phyloP scores from a whole-genome alignment of 805 yeast genomes.

The Ogataea zsoltii region DNA sequence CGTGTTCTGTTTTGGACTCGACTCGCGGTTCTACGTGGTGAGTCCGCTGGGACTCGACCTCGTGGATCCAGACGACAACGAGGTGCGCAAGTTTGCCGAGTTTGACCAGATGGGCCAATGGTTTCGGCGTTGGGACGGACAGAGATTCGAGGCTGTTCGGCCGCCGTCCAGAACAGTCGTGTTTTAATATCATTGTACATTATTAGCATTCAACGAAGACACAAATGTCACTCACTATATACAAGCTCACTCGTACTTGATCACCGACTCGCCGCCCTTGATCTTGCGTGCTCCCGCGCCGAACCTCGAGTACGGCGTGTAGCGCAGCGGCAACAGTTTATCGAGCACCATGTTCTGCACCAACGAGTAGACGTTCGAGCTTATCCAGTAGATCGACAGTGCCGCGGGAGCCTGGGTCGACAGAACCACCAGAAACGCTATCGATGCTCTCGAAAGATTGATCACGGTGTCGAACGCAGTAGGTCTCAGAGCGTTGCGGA shows the following conservation, averaged over 20 bases:
- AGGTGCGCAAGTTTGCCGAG: slow-evolving; percentile 11
- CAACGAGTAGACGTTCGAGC: slow-evolving; percentile 77
- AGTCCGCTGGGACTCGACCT: background rate
- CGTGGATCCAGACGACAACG: background rate
- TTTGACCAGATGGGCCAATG: slow-evolving; percentile 18
- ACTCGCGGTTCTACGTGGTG: slow-evolving; percentile 1
- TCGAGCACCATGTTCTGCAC: slow-evolving; percentile 75
- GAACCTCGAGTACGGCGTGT: slow-evolving; percentile 43
- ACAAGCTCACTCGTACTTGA: slow-evolving; percentile 14
- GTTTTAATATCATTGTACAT: too few species aligned
- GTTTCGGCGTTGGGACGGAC: slow-evolving; percentile 6
- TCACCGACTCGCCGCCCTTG: slow-evolving; percentile 15
- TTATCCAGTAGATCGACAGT: slow-evolving; percentile 83
- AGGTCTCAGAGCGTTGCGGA: slow-evolving; percentile 47
- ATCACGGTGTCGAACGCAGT: slow-evolving; percentile 64
- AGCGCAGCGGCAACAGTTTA: slow-evolving; percentile 57
- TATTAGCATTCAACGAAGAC: too few species aligned
- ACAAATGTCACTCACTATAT: background rate
- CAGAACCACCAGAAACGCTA: slow-evolving; percentile 78
- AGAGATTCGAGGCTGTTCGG: too few species aligned
- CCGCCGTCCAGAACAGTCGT: too few species aligned
- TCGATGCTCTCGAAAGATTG: slow-evolving; percentile 70
- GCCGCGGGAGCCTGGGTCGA: slow-evolving; percentile 87
- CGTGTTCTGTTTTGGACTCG: slow-evolving; percentile 5
- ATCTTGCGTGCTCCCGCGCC: slow-evolving; percentile 9